Evolutionary conservation across 129 eudicot genomes (phyloP), one percentile per base, ranked within the genome.

Genomic region (Flaveria robusta): DNA sequence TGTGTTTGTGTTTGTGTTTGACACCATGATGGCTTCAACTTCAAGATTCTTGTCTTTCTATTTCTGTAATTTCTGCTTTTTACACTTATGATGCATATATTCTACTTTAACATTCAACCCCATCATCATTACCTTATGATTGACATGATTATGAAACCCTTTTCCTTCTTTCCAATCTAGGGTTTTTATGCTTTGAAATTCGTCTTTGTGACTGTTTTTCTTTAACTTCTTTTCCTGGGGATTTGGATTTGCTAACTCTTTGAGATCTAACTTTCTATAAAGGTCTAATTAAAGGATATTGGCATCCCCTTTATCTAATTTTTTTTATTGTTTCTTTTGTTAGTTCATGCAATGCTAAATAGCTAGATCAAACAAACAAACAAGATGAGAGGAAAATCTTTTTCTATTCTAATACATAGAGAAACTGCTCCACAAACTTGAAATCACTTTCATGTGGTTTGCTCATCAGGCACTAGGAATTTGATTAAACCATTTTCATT

Each of bases 121-220:
- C 29, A 66, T 80, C 83, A 80, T 80, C 79, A 80, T 80, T 80
- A 80, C 79, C 68, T 66, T 80, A 80, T 80, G 51, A 80, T 80
- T 80, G 75, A 16, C 37, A 66, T 29, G 34, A 80, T 73, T 20
- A 66, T 74, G 79, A 74, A 26, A 31, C 37, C 37, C 0, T 29
- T 31, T 31, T 31, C 59, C 71, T 66, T 79, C 37, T 37, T 18
- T 45, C 55, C 70, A 66, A 73, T 67, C 75, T 80, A 80, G 83
- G 79, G 83, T 80, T 80, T 27, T 54, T 68, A 42, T 66, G 27
- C 46, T 65, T 52, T 50, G 18, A 0, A 65, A n/a, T 65, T 72
- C 31, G 55, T 39, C 5, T 31, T 29, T 31, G 4, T 31, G 37
- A 31, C 37, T 31, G 37, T 31, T 31, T 31, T 31, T 31, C 37